Conservation (phyloP, 1,284 basidiomycete species). For the Cerrena zonata region DNA sequence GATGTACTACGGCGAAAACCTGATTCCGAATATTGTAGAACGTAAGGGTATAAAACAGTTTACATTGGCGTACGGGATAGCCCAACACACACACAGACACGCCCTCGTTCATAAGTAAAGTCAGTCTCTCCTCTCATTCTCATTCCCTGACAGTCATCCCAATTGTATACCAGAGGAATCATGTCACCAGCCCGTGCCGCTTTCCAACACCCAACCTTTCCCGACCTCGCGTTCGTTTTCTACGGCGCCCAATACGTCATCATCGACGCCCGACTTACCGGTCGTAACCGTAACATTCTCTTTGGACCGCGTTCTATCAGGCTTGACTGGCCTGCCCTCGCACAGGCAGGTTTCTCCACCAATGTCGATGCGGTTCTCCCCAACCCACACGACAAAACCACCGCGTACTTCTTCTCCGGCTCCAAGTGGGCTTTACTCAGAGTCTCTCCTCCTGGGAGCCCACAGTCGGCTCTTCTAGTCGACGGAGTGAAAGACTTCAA, state of each 20-base stretch:
- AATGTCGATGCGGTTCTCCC: background rate
- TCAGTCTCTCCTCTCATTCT: too few relatives aligned
- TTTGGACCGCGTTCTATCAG: background rate
- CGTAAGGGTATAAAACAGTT: too few relatives aligned
- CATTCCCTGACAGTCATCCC: too few relatives aligned
- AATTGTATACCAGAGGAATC: too few relatives aligned
- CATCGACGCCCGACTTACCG: background rate
- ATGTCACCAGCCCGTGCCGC: background rate
- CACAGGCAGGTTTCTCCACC: background rate
- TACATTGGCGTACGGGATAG: too few relatives aligned
- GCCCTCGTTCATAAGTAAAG: too few relatives aligned
- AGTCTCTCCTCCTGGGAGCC: background rate
- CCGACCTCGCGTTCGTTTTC: background rate
- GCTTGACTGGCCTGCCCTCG: background rate
- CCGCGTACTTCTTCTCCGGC: background rate
- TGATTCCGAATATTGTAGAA: too few relatives aligned
- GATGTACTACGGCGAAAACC: too few relatives aligned
- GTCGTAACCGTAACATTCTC: background rate
- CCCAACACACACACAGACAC: too few relatives aligned
- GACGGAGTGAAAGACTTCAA: too few relatives aligned
- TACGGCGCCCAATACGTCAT: background rate
- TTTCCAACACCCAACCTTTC: background rate
- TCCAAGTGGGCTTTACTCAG: background rate
- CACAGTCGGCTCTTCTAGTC: too few relatives aligned
- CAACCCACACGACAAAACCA: background rate